phyloP scores from a whole-genome alignment of 164 flowering plant genomes.

The Houttuynia cordata region DNA sequence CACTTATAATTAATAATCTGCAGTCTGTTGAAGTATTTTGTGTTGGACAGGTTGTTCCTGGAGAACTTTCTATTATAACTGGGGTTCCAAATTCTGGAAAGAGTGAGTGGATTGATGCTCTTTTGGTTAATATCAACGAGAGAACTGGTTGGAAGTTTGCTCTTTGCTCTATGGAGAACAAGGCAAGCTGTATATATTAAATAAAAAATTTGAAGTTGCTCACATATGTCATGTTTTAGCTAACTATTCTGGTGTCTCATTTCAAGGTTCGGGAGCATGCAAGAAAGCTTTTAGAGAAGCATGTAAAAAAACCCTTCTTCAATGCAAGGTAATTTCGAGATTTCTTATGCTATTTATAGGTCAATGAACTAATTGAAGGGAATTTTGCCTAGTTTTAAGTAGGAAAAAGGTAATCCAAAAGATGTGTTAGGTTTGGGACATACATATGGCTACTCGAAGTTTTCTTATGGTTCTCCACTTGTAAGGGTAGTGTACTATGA shows the following conservation, averaged over 20 bases:
- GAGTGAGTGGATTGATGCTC: constrained; percentile 99
- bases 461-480: no score
- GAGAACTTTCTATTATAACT: constrained; percentile 83
- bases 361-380: no score
- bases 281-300: constrained; percentile 90
- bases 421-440: no score
- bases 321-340: constrained; percentile 30
- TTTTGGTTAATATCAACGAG: constrained; percentile 70
- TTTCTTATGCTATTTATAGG: no score
- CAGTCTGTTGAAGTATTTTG: not conserved
- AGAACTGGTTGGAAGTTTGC: constrained; percentile 79
- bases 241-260: not conserved
- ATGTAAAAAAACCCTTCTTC: constrained; percentile 80
- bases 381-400: no score
- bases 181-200: constrained; percentile 22
- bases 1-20: not conserved
- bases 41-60: constrained; percentile 70
- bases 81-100: constrained; percentile 99
- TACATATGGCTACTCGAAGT: no score
- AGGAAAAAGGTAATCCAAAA: no score
- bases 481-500: no score
- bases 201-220: not conserved
- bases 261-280: constrained; percentile 92
- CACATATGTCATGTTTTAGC: not conserved
- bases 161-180: constrained; percentile 97